Conservation (phyloP, 2,329 filamentous ascomycete species). For the Drechslera avenae region DNA sequence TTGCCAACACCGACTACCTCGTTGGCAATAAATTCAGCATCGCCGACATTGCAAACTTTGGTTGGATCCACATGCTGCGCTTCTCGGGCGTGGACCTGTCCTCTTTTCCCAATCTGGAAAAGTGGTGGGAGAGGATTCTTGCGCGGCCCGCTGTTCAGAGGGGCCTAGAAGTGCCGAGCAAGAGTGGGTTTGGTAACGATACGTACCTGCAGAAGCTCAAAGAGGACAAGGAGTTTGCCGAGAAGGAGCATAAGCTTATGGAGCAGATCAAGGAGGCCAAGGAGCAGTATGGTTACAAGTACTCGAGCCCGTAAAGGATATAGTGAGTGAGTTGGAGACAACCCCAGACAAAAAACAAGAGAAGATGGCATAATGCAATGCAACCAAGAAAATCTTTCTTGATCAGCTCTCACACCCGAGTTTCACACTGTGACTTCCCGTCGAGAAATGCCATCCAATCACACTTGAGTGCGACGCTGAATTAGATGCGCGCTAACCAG, state of each 20-base stretch:
- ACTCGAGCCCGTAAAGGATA: conserved; percentile 41
- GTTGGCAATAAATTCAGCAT: conserved; percentile 55
- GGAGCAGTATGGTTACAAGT: conserved; percentile 55
- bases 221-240: conserved; percentile 56
- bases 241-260: conserved; percentile 50
- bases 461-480: conserved; percentile 16
- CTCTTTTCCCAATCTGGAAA: conserved; percentile 51
- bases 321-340: neutral
- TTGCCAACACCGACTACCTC: conserved; percentile 50
- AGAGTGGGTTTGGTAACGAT: conserved; percentile 51
- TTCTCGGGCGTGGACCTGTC: conserved; percentile 51
- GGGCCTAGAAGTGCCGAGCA: conserved; percentile 46
- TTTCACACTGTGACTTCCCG: conserved; percentile 7
- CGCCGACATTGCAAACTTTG: conserved; percentile 54
- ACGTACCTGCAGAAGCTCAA: conserved; percentile 50
- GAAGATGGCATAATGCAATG: neutral
- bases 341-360: neutral
- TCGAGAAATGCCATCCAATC: conserved; percentile 32
- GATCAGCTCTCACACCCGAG: conserved; percentile 1
- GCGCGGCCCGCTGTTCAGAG: conserved; percentile 51
- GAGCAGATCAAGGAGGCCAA: conserved; percentile 50
- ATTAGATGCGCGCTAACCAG: conserved; percentile 12
- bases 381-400: neutral
- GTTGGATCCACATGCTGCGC: conserved; percentile 51
- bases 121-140: conserved; percentile 52